phyloP scores from a whole-genome alignment of 768 basidiomycete species.

The Suillus subalutaceus region DNA sequence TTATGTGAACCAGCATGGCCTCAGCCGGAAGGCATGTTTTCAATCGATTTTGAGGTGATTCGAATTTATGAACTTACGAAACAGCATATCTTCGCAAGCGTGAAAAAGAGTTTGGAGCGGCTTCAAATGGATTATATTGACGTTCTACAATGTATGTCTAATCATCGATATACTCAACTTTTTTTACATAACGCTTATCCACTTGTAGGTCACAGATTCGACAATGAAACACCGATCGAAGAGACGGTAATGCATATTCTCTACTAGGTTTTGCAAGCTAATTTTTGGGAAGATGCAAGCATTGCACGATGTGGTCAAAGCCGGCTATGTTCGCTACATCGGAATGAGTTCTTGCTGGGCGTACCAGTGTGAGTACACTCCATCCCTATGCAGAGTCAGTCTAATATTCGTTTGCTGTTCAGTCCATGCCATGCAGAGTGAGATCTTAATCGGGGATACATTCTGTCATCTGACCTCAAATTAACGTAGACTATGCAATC shows the following conservation, averaged over 20 bases:
- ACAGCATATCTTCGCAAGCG: slow-evolving; percentile 61
- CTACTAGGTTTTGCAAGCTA: not conserved
- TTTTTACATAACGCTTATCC: not conserved
- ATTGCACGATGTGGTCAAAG: slow-evolving; percentile 52
- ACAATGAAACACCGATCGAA: slow-evolving; percentile 52
- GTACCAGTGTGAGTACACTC: slow-evolving; percentile 36
- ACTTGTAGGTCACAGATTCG: slow-evolving; percentile 47
- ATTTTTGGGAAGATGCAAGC: slow-evolving; percentile 43
- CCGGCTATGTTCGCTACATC: slow-evolving; percentile 50
- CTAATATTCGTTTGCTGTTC: slow-evolving; percentile 4
- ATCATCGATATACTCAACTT: not conserved
- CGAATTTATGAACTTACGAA: slow-evolving; percentile 14
- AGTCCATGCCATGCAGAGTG: slow-evolving; percentile 46
- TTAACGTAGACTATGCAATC: slow-evolving; percentile 40
- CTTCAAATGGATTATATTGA: slow-evolving; percentile 59
- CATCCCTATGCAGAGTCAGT: not conserved
- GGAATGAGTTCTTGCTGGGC: slow-evolving; percentile 47
- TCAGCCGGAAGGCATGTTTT: slow-evolving; percentile 42
- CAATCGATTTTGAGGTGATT: slow-evolving; percentile 4
- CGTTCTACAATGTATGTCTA: slow-evolving; percentile 49
- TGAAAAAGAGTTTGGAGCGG: slow-evolving; percentile 44
- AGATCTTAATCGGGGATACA: slow-evolving; percentile 12
- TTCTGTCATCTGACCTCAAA: not conserved
- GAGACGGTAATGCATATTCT: slow-evolving; percentile 35
- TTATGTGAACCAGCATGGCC: slow-evolving; percentile 51